Percentiles rank a stretch among this genome's conserved stretches.
Evolutionary conservation across 352 stramenopile genomes (phyloP).

Genomic region (Peronospora destructor): DNA sequence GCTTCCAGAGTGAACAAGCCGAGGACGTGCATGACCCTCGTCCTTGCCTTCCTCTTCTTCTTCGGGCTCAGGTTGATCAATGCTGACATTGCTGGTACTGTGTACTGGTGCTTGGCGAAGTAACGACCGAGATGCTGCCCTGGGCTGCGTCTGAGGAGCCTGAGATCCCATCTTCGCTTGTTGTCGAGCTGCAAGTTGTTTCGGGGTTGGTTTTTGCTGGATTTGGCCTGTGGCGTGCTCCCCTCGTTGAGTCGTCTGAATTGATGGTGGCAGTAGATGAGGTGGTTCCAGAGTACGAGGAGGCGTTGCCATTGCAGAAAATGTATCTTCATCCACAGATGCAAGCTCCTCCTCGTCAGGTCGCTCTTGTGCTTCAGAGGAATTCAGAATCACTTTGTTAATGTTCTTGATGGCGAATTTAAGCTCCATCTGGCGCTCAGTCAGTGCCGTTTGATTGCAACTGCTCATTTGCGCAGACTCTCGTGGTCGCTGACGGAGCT

Average conservation of each 20-base stretch:
- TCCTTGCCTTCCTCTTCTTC: conserved; percentile 25
- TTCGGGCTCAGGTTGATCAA: conserved; percentile 12
- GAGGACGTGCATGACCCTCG: conserved; percentile 23
- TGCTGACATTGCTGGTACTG: conserved; percentile 26
- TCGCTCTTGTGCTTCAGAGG: conserved; percentile 29
- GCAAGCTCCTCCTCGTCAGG: conserved; percentile 26
- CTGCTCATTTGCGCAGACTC: conserved; percentile 12
- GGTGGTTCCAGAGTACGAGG: conserved; percentile 8
- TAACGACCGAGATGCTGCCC: conserved; percentile 20
- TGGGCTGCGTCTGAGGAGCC: conserved; percentile 13
- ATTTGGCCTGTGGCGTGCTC: conserved; percentile 1
- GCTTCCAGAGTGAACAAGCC: conserved; percentile 25
- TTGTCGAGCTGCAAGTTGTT: conserved; percentile 15
- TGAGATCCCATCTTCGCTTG: conserved; percentile 13
- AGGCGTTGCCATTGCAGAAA: conserved; percentile 11
- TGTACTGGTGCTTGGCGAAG: conserved; percentile 21
- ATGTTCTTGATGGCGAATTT: conserved; percentile 79
- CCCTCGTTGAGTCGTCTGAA: conserved; percentile 9
- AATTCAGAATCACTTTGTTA: conserved; percentile 74
- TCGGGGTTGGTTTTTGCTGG: conserved; percentile 16
- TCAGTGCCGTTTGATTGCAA: conserved; percentile 27
- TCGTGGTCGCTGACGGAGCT: conserved; percentile 34
- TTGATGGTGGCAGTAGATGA: neutral
- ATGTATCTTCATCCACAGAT: conserved; percentile 29
- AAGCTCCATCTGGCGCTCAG: conserved; percentile 63